Evolutionary conservation across 257 asterid genomes (phyloP).

Genomic region (Thymus quinquecostatus): DNA sequence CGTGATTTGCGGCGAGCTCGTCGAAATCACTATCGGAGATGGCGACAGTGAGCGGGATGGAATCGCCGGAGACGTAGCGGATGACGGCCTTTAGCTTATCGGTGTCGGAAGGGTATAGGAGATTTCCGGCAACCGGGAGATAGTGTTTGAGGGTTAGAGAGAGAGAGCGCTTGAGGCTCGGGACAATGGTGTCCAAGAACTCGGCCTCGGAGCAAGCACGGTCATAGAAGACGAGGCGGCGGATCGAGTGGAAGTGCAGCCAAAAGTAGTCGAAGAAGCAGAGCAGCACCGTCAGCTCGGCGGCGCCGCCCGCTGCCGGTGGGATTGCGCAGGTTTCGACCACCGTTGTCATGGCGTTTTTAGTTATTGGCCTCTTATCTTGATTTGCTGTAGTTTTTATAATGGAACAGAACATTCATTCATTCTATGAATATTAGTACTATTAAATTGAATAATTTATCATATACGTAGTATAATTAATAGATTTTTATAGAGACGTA

Average conservation of each 20-base stretch:
- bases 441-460: too few relatives aligned
- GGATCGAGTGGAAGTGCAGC: conserved; percentile 44
- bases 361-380: too few relatives aligned
- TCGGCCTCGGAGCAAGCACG: conserved; percentile 27
- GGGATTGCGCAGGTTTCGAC: conserved; percentile 28
- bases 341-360: conserved; percentile 19
- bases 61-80: conserved; percentile 43
- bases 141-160: conserved; percentile 51
- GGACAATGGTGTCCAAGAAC: conserved; percentile 32
- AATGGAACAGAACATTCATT: too few relatives aligned
- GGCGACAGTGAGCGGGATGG: conserved; percentile 35
- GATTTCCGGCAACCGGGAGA: conserved; percentile 19
- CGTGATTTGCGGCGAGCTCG: conserved; percentile 30
- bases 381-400: neutral
- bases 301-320: conserved; percentile 32
- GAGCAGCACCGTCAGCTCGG: conserved; percentile 45
- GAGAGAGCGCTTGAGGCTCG: conserved; percentile 37
- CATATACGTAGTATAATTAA: too few relatives aligned
- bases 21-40: conserved; percentile 21
- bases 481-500: too few relatives aligned
- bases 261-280: conserved; percentile 47
- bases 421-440: too few relatives aligned
- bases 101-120: conserved; percentile 25
- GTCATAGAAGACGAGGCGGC: conserved; percentile 46
- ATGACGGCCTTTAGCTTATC: neutral